Base-by-base conservation (phyloP, 108 stramenopile species). In the Nitzschia putrida region DNA sequence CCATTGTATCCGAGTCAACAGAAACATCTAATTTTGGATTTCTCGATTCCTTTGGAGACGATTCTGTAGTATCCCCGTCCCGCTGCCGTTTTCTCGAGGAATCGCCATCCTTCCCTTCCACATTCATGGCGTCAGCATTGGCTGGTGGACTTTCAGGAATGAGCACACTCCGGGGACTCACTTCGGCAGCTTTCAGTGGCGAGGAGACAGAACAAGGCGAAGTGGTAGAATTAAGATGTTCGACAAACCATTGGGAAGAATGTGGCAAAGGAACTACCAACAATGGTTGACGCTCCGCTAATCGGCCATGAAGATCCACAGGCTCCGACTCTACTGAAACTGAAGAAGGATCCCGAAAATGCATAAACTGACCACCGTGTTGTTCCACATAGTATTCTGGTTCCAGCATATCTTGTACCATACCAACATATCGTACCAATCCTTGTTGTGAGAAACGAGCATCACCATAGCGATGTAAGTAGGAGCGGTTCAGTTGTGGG, bases 381-480 rank as follows among this genome's bases (percentile, higher is more conserved):
- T 23, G 40, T 3, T 60, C 14, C 29, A 60, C 50, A 53, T 73
- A 81, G 57, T 83, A 86, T 58, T 86, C 85, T 3, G 85, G 72
- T 49, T 81, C 85, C 45, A 86, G 49, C 80, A 81, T 81, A 53
- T 86, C 80, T 61, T 86, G 85, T 0, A 86, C 82, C 77, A 86
- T 79, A 63, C 64, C 64, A 38, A 71, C 49, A 29, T 66, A 64
- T n/a, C 69, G 65, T 13, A 69, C 74, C 64, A 73, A 34, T 38
- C 56, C 43, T 10, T 45, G 64, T 18, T 16, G 42, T 39, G 42
- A 37, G 20, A 38, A 20, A n/a, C 7, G 16, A 14, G 54, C 8
- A 23, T 37, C 22, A 39, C 38, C 39, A 1, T 18, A 22, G 5
- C 23, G 45, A 24, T 74, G 40, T 45, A 74, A 37, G 12, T 64